phyloP scores from a whole-genome alignment of 371 early-diverging fungal genomes.

The Gilbertella persicaria region DNA sequence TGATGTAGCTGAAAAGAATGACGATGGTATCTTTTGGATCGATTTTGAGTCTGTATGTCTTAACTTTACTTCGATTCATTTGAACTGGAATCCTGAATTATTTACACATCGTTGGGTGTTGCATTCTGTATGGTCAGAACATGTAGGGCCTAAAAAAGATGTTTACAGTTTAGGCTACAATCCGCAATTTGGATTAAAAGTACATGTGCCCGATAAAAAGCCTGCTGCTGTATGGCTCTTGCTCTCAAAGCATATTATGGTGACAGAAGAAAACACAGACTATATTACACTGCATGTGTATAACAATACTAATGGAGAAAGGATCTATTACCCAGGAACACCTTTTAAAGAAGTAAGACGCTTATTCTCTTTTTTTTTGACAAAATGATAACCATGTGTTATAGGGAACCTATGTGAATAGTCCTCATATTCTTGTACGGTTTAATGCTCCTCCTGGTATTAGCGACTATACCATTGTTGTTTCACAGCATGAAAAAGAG shows the following conservation, averaged over 20 bases:
- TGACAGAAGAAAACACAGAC: conserved; percentile 81
- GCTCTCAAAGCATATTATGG: conserved; percentile 79
- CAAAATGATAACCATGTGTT: not conserved
- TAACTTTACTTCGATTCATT: conserved; percentile 81
- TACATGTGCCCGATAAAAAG: conserved; percentile 57
- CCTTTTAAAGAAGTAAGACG: conserved; percentile 61
- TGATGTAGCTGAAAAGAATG: conserved; percentile 58
- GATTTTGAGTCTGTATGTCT: conserved; percentile 79
- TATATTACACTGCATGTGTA: conserved; percentile 87
- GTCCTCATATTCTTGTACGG: conserved; percentile 78
- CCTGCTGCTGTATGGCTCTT: conserved; percentile 76
- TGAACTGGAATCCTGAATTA: conserved; percentile 85
- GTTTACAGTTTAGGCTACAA: conserved; percentile 71
- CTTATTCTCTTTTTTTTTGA: too few species aligned
- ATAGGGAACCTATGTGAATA: conserved; percentile 82
- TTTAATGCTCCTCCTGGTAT: conserved; percentile 68
- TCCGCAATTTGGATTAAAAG: conserved; percentile 73
- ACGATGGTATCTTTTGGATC: conserved; percentile 89
- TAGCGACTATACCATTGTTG: conserved; percentile 72
- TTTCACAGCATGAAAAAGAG: conserved; percentile 78
- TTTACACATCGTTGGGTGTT: conserved; percentile 65
- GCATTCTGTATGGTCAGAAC: conserved; percentile 67
- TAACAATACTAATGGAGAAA: conserved; percentile 64
- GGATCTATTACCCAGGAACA: conserved; percentile 77
- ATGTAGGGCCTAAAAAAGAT: conserved; percentile 66